phyloP scores from a whole-genome alignment of 148 eudicot species.

The Cornus suecica region DNA sequence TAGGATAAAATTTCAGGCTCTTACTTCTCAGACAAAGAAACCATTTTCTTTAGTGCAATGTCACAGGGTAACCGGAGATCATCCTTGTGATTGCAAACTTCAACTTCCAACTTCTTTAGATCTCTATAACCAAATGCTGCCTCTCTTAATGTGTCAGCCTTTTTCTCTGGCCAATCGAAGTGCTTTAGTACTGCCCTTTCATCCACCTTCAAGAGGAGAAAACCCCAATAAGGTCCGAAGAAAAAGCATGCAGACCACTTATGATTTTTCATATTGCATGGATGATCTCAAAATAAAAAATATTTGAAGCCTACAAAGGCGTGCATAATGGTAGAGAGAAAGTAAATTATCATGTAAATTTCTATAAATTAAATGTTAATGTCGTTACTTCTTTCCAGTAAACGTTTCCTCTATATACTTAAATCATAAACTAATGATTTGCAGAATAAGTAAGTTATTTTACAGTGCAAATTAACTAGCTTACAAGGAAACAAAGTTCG shows the following conservation, averaged over 20 bases:
- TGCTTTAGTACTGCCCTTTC: constrained; percentile 89
- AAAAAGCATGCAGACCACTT: background rate
- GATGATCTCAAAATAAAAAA: background rate
- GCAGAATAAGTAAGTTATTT: background rate
- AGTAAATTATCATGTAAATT: background rate
- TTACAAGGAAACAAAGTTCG: constrained; percentile 82
- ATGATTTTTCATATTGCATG: background rate
- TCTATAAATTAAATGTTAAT: background rate
- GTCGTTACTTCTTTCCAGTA: background rate
- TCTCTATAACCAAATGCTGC: constrained; percentile 82
- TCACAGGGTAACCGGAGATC: constrained; percentile 66
- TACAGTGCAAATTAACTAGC: constrained; percentile 21
- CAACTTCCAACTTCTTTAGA: constrained; percentile 64
- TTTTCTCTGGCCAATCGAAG: constrained; percentile 89
- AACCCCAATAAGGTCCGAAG: background rate
- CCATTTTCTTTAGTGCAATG: constrained; percentile 70
- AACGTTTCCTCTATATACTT: background rate
- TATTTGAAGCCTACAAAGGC: background rate
- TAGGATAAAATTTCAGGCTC: constrained; percentile 4
- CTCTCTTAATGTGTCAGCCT: constrained; percentile 77
- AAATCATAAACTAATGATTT: too few relatives aligned
- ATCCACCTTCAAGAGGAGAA: constrained; percentile 54
- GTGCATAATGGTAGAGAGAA: background rate
- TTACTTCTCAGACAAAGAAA: constrained; percentile 71
- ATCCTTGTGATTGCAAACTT: constrained; percentile 51